Evolutionary conservation across 2,329 filamentous ascomycete species (phyloP).

Genomic region (Xylaria multiplex): DNA sequence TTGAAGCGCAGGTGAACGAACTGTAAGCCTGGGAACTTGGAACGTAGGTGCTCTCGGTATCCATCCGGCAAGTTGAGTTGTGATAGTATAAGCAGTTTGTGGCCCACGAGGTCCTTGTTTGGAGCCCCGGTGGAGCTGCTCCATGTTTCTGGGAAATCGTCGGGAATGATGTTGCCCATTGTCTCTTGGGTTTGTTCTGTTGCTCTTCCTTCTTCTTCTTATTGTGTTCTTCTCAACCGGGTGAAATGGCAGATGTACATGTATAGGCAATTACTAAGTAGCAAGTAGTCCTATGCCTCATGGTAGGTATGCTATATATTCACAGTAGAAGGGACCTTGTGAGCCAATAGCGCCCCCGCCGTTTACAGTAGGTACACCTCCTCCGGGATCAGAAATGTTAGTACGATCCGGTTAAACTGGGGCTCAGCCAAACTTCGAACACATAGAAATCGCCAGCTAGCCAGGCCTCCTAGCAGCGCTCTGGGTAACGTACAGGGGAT

Average conservation of each 20-base stretch:
- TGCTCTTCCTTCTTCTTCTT: neutral
- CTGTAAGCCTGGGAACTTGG: conserved; percentile 57
- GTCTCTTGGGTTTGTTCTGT: neutral
- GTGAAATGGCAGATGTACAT: neutral
- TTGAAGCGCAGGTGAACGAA: conserved; percentile 51
- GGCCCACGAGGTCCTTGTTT: conserved; percentile 54
- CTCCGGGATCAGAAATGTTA: too few species aligned
- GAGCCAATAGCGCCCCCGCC: neutral
- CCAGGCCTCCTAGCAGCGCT: too few species aligned
- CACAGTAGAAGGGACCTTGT: neutral
- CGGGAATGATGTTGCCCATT: conserved; percentile 31
- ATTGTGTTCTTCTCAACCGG: neutral
- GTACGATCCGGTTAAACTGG: too few species aligned
- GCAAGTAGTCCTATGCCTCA: neutral
- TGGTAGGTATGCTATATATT: neutral
- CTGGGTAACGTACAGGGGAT: too few species aligned
- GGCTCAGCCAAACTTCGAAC: too few species aligned
- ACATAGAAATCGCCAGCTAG: too few species aligned
- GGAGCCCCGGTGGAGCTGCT: neutral
- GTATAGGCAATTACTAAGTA: neutral
- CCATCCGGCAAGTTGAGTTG: conserved; percentile 48
- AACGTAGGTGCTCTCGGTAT: conserved; percentile 52
- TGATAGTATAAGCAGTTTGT: conserved; percentile 59
- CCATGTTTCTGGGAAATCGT: neutral
- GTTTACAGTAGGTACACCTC: too few species aligned